Percentiles rank a stretch among this genome's conserved stretches.
Conservation (phyloP, 1,284 basidiomycete genomes). For the Amylostereum areolatum region DNA sequence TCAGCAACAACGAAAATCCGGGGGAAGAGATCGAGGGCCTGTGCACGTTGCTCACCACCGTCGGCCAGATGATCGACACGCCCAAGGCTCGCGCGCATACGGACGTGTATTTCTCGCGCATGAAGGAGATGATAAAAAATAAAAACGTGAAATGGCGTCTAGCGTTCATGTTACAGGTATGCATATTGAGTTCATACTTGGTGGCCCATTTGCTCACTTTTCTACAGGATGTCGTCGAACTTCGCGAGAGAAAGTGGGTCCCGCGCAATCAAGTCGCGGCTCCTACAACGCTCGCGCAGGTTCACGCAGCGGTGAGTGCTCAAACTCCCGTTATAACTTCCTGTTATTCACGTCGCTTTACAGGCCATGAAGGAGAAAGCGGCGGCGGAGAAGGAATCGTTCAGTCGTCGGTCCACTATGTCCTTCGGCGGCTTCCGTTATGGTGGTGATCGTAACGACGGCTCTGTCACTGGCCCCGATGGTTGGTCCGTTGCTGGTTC, state of each 20-base stretch:
- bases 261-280: conserved; percentile 68
- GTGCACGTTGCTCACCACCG: conserved; percentile 88
- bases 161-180: conserved; percentile 91
- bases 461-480: conserved; percentile 52
- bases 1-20: conserved; percentile 88
- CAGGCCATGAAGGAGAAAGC: conserved; percentile 72
- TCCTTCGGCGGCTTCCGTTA: conserved; percentile 81
- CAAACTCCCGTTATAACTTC: neutral
- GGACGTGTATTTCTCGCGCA: conserved; percentile 90
- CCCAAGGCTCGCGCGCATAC: conserved; percentile 78
- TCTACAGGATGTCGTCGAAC: conserved; percentile 62
- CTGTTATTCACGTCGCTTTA: neutral
- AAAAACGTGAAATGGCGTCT: conserved; percentile 79
- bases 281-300: conserved; percentile 86
- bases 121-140: conserved; percentile 77
- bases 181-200: conserved; percentile 17
- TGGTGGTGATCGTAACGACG: conserved; percentile 66
- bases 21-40: conserved; percentile 97
- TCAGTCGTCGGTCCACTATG: conserved; percentile 44
- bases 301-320: conserved; percentile 82
- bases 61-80: conserved; percentile 80
- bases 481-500: conserved; percentile 82
- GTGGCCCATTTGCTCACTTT: neutral
- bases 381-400: conserved; percentile 51
- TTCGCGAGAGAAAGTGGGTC: conserved; percentile 81